Percentiles rank a stretch among this genome's conserved stretches.
Conservation (phyloP, 2,329 filamentous ascomycete genomes). For the Westerdykella ornata region DNA sequence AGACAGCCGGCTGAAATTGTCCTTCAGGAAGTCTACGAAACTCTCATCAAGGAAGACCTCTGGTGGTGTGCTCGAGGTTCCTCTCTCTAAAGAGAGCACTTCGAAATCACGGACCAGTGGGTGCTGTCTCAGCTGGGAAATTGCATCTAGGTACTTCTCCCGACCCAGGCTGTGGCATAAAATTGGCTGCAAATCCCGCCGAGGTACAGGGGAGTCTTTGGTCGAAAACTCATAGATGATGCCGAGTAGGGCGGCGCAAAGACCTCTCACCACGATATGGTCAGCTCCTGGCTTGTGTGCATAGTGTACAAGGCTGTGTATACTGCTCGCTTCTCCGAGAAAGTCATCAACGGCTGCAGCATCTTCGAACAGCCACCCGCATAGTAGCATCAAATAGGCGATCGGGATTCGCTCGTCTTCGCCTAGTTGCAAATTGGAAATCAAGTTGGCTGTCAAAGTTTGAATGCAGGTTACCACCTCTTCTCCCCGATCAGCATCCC, state of each 20-base stretch:
- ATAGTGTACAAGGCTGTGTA: conserved; percentile 77
- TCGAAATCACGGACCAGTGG: conserved; percentile 83
- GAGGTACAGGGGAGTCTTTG: conserved; percentile 85
- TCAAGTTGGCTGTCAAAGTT: conserved; percentile 76
- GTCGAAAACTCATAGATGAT: conserved; percentile 96
- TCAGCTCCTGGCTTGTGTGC: conserved; percentile 50
- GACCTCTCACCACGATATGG: conserved; percentile 66
- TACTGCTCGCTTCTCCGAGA: conserved; percentile 80
- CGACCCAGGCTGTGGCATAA: conserved; percentile 71
- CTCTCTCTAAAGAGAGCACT: conserved; percentile 46
- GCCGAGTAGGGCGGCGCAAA: conserved; percentile 78
- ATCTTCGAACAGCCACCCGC: conserved; percentile 88
- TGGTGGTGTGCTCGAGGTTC: conserved; percentile 46
- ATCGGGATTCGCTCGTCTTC: conserved; percentile 74
- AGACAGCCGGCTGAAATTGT: conserved; percentile 81
- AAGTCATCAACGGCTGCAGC: conserved; percentile 89
- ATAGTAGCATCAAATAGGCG: conserved; percentile 82
- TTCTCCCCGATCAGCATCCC: conserved; percentile 80
- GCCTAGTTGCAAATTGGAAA: conserved; percentile 66
- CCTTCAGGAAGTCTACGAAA: conserved; percentile 92
- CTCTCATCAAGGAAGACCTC: conserved; percentile 78
- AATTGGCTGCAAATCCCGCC: conserved; percentile 72
- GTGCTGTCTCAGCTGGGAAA: conserved; percentile 70
- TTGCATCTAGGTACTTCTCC: conserved; percentile 77
- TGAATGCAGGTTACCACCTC: conserved; percentile 95